Evolutionary conservation across 805 yeast genomes (phyloP).

Genomic region (Monosporozyma unispora): DNA sequence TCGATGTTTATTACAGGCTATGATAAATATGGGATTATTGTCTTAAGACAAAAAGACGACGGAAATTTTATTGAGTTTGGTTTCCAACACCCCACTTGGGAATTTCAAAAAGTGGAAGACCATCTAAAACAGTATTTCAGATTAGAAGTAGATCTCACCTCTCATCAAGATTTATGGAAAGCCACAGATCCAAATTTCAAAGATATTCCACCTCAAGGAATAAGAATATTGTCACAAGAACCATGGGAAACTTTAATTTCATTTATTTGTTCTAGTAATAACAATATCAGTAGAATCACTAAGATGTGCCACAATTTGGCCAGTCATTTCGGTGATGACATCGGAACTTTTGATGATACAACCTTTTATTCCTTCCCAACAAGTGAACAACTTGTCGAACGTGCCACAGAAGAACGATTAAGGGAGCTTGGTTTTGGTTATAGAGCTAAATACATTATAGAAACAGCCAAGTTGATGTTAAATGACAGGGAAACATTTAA

Average conservation of each 20-base stretch:
- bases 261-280: slow-evolving; percentile 92
- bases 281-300: slow-evolving; percentile 86
- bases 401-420: slow-evolving; percentile 37
- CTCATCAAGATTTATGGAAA: slow-evolving; percentile 50
- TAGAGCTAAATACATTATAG: slow-evolving; percentile 77
- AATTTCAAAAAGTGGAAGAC: slow-evolving; percentile 29
- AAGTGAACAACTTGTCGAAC: slow-evolving; percentile 41
- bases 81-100: slow-evolving; percentile 28
- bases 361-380: slow-evolving; percentile 67
- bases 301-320: slow-evolving; percentile 84
- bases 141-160: slow-evolving; percentile 43
- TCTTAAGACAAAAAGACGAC: slow-evolving; percentile 55
- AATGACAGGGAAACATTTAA: slow-evolving; percentile 20
- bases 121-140: slow-evolving; percentile 64
- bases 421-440: slow-evolving; percentile 68
- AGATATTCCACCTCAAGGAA: slow-evolving; percentile 42
- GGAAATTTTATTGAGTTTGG: slow-evolving; percentile 43
- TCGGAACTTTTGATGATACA: slow-evolving; percentile 45
- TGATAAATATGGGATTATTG: slow-evolving; percentile 45
- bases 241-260: slow-evolving; percentile 94
- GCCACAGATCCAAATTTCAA: slow-evolving; percentile 42
- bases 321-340: slow-evolving; percentile 52
- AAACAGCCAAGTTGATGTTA: slow-evolving; percentile 55
- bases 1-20: slow-evolving; percentile 23
- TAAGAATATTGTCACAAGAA: slow-evolving; percentile 81